These are phyloP conservation scores for Neocucurbitaria cava DNA, from an alignment of 2,329 filamentous ascomycete species.

Conservation along the genomic window DNA sequence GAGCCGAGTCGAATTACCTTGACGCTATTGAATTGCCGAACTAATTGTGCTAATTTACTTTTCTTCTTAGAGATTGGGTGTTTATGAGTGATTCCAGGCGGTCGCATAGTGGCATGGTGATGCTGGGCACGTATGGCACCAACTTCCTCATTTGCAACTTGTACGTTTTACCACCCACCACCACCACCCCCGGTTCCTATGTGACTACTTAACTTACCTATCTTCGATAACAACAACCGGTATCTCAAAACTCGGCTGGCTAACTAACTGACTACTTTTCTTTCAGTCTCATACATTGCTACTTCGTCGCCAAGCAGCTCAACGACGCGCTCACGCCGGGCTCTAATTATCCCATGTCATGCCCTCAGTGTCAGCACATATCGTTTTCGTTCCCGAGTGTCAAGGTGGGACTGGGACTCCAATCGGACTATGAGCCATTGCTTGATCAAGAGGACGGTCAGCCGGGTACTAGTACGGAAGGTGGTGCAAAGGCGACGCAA, in stretches of 20 bases:
- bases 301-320: constrained; percentile 28
- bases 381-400: constrained; percentile 20
- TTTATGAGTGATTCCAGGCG: constrained; percentile 9
- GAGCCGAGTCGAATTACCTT: background rate
- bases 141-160: constrained; percentile 35
- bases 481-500: background rate
- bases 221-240: too few relatives aligned
- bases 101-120: constrained; percentile 7
- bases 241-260: too few relatives aligned
- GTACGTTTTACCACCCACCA: too few relatives aligned
- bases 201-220: too few relatives aligned
- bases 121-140: constrained; percentile 38
- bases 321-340: constrained; percentile 20
- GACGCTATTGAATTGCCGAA: background rate
- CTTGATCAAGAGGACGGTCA: background rate
- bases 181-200: too few relatives aligned
- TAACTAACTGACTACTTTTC: background rate
- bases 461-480: background rate
- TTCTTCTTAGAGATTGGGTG: constrained; percentile 22
- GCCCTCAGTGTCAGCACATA: constrained; percentile 34
- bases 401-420: constrained; percentile 7
- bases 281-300: constrained; percentile 31
- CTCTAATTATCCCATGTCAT: constrained; percentile 23
- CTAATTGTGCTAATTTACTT: too few relatives aligned
- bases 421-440: constrained; percentile 21